Percentiles rank a stretch among this genome's conserved stretches.
Conservation (phyloP, 768 basidiomycete genomes). For the Russula earlei region DNA sequence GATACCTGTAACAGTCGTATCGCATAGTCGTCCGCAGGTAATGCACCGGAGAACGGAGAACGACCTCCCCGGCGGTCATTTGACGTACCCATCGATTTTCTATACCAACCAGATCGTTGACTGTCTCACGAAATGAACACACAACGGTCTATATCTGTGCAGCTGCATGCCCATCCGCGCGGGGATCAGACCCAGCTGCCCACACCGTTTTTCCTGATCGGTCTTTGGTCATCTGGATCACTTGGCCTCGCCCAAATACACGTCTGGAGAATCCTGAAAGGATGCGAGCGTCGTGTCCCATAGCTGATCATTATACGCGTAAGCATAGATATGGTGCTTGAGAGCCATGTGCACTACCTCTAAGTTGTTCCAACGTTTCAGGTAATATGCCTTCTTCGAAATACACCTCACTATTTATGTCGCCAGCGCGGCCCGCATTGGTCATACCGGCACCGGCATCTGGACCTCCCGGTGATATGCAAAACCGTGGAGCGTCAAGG, state of each 20-base stretch:
- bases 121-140: not conserved
- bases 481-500: conserved; percentile 30
- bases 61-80: not conserved
- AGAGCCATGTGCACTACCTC: conserved; percentile 34
- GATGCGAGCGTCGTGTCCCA: conserved; percentile 79
- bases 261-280: conserved; percentile 51
- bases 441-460: not conserved
- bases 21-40: not conserved
- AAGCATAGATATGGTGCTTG: conserved; percentile 1
- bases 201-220: conserved; percentile 68
- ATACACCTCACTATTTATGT: conserved; percentile 97
- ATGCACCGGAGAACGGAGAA: not conserved
- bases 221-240: conserved; percentile 74
- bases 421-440: conserved; percentile 36
- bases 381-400: conserved; percentile 40
- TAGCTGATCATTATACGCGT: conserved; percentile 35
- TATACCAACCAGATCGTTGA: not conserved
- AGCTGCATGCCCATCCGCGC: conserved; percentile 82
- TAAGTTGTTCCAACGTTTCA: conserved; percentile 55
- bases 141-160: conserved; percentile 47
- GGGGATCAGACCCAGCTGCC: conserved; percentile 89
- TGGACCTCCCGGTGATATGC: conserved; percentile 1
- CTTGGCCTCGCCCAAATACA: conserved; percentile 77
- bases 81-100: not conserved
- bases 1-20: not conserved